Evolutionary conservation across 192 early-diverging fungal genomes (phyloP), one percentile per base, ranked within the genome.

Genomic region (Nowakowskiella sp.): DNA sequence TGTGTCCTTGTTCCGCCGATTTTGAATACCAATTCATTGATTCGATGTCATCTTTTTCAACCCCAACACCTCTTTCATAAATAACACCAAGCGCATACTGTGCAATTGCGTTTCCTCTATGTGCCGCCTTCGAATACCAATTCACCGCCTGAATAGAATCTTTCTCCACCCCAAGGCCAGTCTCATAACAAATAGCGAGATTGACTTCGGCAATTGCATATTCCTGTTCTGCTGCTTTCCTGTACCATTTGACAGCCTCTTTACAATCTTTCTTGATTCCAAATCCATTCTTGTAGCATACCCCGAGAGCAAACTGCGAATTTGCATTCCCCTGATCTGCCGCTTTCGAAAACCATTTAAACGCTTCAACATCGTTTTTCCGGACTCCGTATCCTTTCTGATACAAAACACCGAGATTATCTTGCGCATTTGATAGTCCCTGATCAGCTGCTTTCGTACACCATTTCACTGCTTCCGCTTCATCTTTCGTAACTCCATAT

Each of bases 351-450:
- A 60, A 61, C 0, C 25, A 59, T 13, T 22, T n/a, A 24, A n/a
- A 21, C 6, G 62, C 62, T 31, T 64, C 57, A 19, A 19, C 33
- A 16, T 29, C 39, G 36, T 64, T 42, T 55, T 52, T 56, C 25
- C 16, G 13, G 5, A 64, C 47, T 10, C 61, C 61, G 9, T 50
- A 31, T 43, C 62, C 61, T 33, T 61, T n/a, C 21, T 66, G 16
- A 26, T 48, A 56, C 7, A 49, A 13, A 32, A 31, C 16, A 1
- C 48, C 61, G 57, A 53, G 29, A 64, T 65, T 63, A 33, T 28
- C 53, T 24, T 25, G 64, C 7, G 61, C 61, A 42, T 9, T 42
- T 13, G 42, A 13, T 42, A 59, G 24, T 4, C 24, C 30, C 21
- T 55, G 52, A 16, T 39, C 16, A 2, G 63, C 61, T 2, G 61